Evolutionary conservation across 1,284 basidiomycete genomes (phyloP).

Genomic region (Moniliophthora roreri): DNA sequence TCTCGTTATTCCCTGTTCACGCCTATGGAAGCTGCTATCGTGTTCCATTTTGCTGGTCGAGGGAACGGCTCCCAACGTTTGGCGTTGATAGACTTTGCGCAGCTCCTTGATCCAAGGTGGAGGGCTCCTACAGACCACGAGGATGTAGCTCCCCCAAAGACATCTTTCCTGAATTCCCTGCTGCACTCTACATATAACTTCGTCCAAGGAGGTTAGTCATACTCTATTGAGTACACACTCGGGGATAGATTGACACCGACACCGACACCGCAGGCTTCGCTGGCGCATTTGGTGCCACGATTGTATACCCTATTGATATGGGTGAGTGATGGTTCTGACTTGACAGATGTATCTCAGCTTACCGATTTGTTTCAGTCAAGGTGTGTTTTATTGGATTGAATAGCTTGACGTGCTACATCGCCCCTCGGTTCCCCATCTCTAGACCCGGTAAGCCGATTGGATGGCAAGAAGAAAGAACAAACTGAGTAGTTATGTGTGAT

Average conservation of each 20-base stretch:
- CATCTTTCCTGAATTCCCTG: conserved; percentile 50
- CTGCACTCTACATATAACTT: conserved; percentile 84
- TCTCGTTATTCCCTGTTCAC: conserved; percentile 92
- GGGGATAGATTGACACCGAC: conserved; percentile 10
- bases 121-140: conserved; percentile 61
- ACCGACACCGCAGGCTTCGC: conserved; percentile 61
- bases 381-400: conserved; percentile 36
- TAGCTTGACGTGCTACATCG: neutral
- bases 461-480: neutral
- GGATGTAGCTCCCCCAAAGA: conserved; percentile 24
- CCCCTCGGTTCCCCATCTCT: conserved; percentile 9
- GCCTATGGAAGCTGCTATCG: conserved; percentile 93
- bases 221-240: conserved; percentile 1
- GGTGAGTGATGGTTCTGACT: conserved; percentile 49
- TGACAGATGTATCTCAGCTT: neutral
- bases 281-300: conserved; percentile 90
- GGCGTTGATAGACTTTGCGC: conserved; percentile 84
- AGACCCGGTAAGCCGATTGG: conserved; percentile 63
- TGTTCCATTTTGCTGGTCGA: conserved; percentile 93
- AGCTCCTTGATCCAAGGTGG: conserved; percentile 87
- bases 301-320: conserved; percentile 93
- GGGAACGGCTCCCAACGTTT: conserved; percentile 70
- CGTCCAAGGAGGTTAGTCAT: conserved; percentile 73
- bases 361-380: conserved; percentile 52
- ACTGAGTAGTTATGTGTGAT: conserved; percentile 8